These are phyloP conservation scores for Theobroma cacao DNA, from an alignment of 345 rosid genomes.

Conservation along the genomic window DNA sequence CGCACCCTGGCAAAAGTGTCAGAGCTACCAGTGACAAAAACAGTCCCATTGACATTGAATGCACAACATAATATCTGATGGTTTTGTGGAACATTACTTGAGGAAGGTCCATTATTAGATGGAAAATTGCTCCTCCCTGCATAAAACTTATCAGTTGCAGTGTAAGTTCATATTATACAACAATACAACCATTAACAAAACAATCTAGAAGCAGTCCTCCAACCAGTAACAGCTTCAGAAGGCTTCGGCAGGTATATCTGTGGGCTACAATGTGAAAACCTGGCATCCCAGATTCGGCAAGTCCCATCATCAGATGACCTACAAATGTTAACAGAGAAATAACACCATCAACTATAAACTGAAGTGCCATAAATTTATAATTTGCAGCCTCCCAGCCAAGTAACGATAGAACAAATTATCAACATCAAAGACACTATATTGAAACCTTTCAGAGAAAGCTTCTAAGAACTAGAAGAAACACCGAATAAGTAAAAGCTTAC, in stretches of 20 bases:
- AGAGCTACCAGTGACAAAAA: constrained; percentile 97
- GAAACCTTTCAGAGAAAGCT: constrained; percentile 11
- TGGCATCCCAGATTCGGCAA: constrained; percentile 98
- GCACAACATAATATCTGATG: constrained; percentile 93
- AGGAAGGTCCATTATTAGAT: constrained; percentile 52
- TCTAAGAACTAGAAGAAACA: neutral
- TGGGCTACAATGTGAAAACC: constrained; percentile 70
- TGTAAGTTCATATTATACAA: constrained; percentile 17
- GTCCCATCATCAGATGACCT: constrained; percentile 99
- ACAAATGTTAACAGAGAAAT: constrained; percentile 31
- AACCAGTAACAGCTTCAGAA: constrained; percentile 64
- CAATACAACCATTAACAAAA: constrained; percentile 11
- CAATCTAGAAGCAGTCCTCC: constrained; percentile 24
- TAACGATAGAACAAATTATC: neutral
- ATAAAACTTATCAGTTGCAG: constrained; percentile 20
- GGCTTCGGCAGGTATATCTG: constrained; percentile 78
- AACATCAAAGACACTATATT: constrained; percentile 7
- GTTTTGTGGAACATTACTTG: constrained; percentile 53
- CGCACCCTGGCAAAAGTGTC: constrained; percentile 96
- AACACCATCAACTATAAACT: neutral
- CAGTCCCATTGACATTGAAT: constrained; percentile 95
- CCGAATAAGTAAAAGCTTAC: constrained; percentile 6
- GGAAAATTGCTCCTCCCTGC: constrained; percentile 59
- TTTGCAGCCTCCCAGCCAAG: constrained; percentile 13
- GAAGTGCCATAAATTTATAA: neutral